Conservation (phyloP, 768 basidiomycete genomes). For the Termitomyces sp. region DNA sequence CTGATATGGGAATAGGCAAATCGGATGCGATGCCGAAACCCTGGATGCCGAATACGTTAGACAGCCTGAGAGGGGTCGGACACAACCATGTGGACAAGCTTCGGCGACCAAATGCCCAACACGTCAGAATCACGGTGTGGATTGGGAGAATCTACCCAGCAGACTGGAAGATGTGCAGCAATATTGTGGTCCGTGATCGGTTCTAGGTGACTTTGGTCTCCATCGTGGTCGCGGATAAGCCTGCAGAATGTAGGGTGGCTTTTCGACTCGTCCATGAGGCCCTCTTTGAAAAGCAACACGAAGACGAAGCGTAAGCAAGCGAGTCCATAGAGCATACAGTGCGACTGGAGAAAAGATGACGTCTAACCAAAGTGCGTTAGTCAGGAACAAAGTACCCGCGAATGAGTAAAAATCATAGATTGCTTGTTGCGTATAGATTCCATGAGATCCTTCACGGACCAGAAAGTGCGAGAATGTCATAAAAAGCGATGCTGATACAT, state of each 20-base stretch:
- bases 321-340: not conserved
- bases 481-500: not conserved
- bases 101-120: conserved; percentile 5
- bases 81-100: not conserved
- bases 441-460: not conserved
- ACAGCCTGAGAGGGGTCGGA: not conserved
- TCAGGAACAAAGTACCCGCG: not conserved
- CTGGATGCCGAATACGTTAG: too few species aligned
- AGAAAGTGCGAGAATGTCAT: not conserved
- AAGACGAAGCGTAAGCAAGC: not conserved
- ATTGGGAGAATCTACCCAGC: not conserved
- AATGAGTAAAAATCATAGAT: not conserved
- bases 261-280: not conserved
- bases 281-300: not conserved
- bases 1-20: conserved; percentile 5
- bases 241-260: not conserved
- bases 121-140: conserved; percentile 2
- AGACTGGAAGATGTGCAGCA: not conserved
- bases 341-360: not conserved
- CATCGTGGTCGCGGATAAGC: not conserved
- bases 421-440: not conserved
- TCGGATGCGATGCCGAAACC: conserved; percentile 4
- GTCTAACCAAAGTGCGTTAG: not conserved
- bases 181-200: not conserved
- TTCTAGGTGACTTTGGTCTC: not conserved